Conservation (phyloP, 148 eudicot species). For the Rhododendron mucronatum region DNA sequence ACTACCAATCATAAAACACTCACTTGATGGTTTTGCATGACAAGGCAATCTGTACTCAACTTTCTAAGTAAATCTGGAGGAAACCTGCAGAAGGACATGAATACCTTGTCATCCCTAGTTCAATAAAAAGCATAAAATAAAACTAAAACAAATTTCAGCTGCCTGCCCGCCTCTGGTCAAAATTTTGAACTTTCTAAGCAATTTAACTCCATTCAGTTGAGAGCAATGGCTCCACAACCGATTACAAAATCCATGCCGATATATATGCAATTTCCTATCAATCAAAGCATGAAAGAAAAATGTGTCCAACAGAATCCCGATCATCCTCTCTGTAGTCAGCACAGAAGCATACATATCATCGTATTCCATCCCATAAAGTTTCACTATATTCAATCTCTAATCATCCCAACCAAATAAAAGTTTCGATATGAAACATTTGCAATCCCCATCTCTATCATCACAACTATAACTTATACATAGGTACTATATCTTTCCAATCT, state of each 20-base stretch:
- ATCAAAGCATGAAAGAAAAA: neutral
- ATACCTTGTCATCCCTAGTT: neutral
- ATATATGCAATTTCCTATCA: neutral
- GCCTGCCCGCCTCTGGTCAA: neutral
- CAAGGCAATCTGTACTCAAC: slow-evolving; percentile 84
- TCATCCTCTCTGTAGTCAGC: neutral
- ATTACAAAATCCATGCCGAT: neutral
- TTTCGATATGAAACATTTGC: neutral
- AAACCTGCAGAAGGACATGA: slow-evolving; percentile 50
- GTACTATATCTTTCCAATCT: neutral
- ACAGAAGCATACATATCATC: neutral
- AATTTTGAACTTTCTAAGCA: neutral
- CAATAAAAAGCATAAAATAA: neutral
- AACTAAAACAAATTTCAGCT: neutral
- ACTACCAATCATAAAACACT: slow-evolving; percentile 20
- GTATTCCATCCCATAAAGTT: neutral
- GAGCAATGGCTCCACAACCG: neutral
- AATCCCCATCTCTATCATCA: neutral
- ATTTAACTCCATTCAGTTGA: neutral
- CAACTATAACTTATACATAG: neutral
- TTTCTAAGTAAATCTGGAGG: slow-evolving; percentile 72
- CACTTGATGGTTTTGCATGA: slow-evolving; percentile 93
- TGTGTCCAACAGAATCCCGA: neutral
- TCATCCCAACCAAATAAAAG: neutral
- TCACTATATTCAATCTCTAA: neutral